Evolutionary conservation across 1,139 yeast species (phyloP), one percentile per base, ranked within the genome.

Genomic region (Suhomyces coccinellae): DNA sequence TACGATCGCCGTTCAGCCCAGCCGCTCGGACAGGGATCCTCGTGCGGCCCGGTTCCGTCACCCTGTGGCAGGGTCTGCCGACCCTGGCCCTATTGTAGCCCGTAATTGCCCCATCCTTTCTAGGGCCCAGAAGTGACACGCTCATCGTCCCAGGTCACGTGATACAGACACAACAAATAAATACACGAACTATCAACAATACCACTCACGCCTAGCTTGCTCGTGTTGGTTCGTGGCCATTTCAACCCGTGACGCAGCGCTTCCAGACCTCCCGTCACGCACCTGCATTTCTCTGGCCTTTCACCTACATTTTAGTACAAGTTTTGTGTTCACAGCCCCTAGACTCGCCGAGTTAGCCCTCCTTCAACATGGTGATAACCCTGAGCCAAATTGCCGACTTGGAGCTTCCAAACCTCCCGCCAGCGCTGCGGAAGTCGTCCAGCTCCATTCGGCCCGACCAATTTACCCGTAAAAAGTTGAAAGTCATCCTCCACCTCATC

Each of bases 391-490:
- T 35, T 33, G 51, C 45, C 36, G 53, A 49, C 30, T 41, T 54
- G 41, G 57, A 56, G 43, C 55, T 55, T 17, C 59, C 59, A 11
- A 41, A 44, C 34, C 53, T 56, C 20, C 58, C 59, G 12, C 45
- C 48, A 26, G 29, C 46, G 33, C 37, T 35, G 17, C 41, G 39
- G 15, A 38, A 22, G 14, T 38, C 40, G 16, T 29, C 47, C 24
- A 38, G 22, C 32, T 26, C 49, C 30, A 58, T 61, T 32, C 46
- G 56, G 12, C 50, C 52, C 14, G 62, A 74, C 51, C 83, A 79
- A 52, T 81, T 85, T 53, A 75, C 84, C 26, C 67, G 91, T 44
- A 82, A 82, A 53, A 82, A 82, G 43, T 73, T 85, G 22, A 82
- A 83, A 58, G 77, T 77, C 31, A 68, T 83, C n/a, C 72, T 86